Evolutionary conservation across 163 green algal species (phyloP).

Genomic region (Trebouxiophyceae sp.): DNA sequence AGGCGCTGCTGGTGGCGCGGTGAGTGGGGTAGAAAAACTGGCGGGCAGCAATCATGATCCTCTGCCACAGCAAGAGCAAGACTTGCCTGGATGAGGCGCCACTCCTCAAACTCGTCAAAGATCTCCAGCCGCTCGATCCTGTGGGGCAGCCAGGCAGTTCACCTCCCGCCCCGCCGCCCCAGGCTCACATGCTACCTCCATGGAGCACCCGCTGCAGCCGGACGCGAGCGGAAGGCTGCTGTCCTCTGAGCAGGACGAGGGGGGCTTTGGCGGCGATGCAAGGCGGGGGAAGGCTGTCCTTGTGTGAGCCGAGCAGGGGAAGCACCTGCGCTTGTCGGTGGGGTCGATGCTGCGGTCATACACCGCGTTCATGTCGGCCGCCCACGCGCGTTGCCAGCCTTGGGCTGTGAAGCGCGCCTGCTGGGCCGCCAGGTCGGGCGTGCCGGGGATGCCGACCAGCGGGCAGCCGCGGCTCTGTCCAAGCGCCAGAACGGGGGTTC

Average conservation of each 20-base stretch:
- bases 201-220: no score
- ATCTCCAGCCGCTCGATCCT: constrained; percentile 81
- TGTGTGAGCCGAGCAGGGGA: no score
- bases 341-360: constrained; percentile 57
- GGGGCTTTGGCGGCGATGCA: no score
- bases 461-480: constrained; percentile 68
- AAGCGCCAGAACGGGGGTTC: not conserved
- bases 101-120: constrained; percentile 97
- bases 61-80: not conserved
- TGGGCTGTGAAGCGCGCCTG: constrained; percentile 30
- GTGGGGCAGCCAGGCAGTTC: no score
- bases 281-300: no score
- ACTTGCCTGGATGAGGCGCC: constrained; percentile 74
- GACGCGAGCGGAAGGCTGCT: no score
- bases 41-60: constrained; percentile 1
- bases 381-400: constrained; percentile 44
- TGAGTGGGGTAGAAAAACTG: not conserved
- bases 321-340: constrained; percentile 23
- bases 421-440: constrained; percentile 62
- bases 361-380: constrained; percentile 68
- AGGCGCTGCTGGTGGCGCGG: not conserved
- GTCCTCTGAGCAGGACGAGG: no score
- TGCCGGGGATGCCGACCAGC: constrained; percentile 62
- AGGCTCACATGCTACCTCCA: no score
- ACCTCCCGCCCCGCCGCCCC: no score